phyloP scores from a whole-genome alignment of 2,329 filamentous ascomycete genomes.

The Myriosclerotinia scirpicola region DNA sequence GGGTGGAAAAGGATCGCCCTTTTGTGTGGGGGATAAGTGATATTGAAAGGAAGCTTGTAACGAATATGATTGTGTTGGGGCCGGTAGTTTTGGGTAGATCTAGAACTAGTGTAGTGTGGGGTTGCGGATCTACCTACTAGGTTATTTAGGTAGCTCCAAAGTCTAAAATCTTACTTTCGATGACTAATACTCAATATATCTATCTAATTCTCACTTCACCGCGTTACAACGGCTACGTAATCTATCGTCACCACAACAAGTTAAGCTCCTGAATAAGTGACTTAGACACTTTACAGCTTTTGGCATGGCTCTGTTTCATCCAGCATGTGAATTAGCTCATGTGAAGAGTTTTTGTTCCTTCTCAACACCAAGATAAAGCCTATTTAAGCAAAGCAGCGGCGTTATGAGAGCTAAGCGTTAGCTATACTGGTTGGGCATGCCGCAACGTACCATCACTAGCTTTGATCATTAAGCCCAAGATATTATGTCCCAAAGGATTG shows the following conservation, averaged over 20 bases:
- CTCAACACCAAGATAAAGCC: no score
- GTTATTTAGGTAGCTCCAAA: no score
- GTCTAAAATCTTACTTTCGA: neutral
- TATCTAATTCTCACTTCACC: neutral
- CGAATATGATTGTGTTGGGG: neutral
- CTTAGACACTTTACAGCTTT: neutral
- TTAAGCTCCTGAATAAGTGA: neutral
- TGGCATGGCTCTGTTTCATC: no score
- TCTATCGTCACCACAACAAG: neutral
- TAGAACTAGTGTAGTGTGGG: neutral
- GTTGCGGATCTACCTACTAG: neutral
- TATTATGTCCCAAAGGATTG: neutral
- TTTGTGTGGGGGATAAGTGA: neutral
- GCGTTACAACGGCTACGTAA: no score
- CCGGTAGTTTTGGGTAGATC: no score
- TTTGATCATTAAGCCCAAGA: neutral
- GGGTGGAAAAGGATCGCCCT: fast-evolving
- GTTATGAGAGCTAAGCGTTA: neutral
- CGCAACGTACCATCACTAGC: neutral
- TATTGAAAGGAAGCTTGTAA: neutral
- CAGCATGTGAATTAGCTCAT: neutral
- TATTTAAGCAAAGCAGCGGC: neutral
- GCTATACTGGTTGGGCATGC: neutral
- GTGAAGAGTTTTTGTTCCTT: neutral
- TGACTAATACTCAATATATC: neutral